Evolutionary conservation across 2,329 filamentous ascomycete genomes (phyloP).

Genomic region (Parafenestella ontariensis): DNA sequence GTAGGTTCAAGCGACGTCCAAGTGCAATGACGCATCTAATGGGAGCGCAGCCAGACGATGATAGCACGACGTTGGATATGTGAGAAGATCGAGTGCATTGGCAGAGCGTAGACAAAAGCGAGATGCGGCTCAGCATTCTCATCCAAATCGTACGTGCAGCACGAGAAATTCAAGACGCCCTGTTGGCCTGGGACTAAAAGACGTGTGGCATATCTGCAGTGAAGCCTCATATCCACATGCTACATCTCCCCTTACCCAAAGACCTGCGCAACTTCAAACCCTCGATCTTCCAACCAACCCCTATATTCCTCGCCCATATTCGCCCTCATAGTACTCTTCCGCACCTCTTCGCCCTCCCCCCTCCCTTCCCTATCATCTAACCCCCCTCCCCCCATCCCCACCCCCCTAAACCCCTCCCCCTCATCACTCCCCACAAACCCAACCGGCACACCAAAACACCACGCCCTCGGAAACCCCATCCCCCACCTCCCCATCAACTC

Average conservation of each 20-base stretch:
- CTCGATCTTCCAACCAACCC: slow-evolving; percentile 37
- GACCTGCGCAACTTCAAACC: slow-evolving; percentile 26
- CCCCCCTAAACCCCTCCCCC: background rate
- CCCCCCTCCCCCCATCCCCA: background rate
- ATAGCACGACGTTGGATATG: slow-evolving; percentile 6
- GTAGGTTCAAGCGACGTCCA: too few species aligned
- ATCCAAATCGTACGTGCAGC: background rate
- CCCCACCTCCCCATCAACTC: slow-evolving; percentile 43
- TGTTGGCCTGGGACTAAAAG: background rate
- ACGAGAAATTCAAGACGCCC: too few species aligned
- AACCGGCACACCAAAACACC: slow-evolving; percentile 33
- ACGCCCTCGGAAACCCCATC: slow-evolving; percentile 34
- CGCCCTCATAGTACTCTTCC: background rate
- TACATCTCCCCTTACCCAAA: too few species aligned
- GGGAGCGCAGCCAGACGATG: too few species aligned
- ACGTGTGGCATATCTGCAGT: background rate
- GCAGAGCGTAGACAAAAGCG: background rate
- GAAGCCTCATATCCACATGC: too few species aligned
- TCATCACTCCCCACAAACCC: slow-evolving; percentile 16
- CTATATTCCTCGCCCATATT: slow-evolving; percentile 28
- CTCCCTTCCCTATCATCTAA: background rate
- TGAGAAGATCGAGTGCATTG: background rate
- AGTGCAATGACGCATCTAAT: too few species aligned
- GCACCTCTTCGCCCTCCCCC: background rate
- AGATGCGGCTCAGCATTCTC: too few species aligned